Base-by-base conservation (phyloP, 1,139 yeast genomes). In the Debaryomycetaceae sp. region DNA sequence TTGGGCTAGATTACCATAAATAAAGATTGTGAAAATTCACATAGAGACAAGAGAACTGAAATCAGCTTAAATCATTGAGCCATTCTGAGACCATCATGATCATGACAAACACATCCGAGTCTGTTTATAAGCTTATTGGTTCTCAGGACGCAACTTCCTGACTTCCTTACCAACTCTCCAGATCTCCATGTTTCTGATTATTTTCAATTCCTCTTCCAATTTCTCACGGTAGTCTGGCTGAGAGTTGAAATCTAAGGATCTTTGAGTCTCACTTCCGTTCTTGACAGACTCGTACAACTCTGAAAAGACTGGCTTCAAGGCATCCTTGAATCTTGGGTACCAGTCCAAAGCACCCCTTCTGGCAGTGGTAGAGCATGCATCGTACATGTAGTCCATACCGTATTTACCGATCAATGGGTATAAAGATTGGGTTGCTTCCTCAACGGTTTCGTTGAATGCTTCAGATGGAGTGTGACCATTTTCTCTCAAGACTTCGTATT, bases 371-470 rank as follows among this genome's bases (percentile, higher is more conserved):
- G 99, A 93, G 79, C 99, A 93, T 63, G 99, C 99, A 70, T 91
- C 98, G 85, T 93, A 93, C 99, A 93, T 93, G 93, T 93, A 93
- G 79, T 93, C 99, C 99, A 93, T 93, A 80, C 99, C 99, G 83
- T 93, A 87, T 78, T 88, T 89, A 76, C 99, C 99, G 63, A 93
- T 76, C 81, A 93, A 85, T 76, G 99, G 99, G 87, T 93, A 93
- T 65, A 93, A 83, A 49, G 98, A 93, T 81, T 93, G 99, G 56
- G 99, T 93, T 59, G 99, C 99, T 80, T 93, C 99, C 82, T 93
- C 99, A 61, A 93, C 99, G 60, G 99, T 93, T 83, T 93, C 99
- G 76, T 93, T 93, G 91, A 93, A 93, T 65, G 99, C 99, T 82
- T 93, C 99, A 54, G 97, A 89, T 78, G 99, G 99, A 58, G 97